These are phyloP conservation scores for Chiua virens DNA, from an alignment of 768 basidiomycete genomes.

Conservation along the genomic window DNA sequence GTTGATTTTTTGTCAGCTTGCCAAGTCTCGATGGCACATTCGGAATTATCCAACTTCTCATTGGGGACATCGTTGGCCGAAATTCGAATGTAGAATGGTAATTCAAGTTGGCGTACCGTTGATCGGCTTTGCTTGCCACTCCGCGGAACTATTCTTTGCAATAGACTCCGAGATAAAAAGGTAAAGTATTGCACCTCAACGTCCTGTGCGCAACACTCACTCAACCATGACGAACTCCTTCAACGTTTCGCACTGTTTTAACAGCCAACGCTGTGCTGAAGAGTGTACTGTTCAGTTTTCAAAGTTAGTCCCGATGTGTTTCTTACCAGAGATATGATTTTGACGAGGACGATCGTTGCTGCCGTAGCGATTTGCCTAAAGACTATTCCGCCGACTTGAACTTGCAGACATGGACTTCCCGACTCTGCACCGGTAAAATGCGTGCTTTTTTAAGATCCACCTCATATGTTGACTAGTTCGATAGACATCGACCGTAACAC, in stretches of 20 bases:
- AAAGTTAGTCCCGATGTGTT: background rate
- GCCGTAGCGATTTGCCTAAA: background rate
- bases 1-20: background rate
- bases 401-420: background rate
- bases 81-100: no score
- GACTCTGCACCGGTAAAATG: background rate
- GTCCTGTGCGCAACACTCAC: background rate
- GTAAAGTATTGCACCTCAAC: background rate
- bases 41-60: no score
- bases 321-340: background rate
- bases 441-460: background rate
- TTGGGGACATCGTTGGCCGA: no score
- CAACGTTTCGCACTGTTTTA: background rate
- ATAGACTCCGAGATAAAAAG: constrained; percentile 11
- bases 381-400: background rate
- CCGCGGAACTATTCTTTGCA: no score
- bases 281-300: background rate
- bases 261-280: background rate
- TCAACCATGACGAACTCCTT: background rate
- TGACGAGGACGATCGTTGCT: background rate
- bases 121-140: background rate
- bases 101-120: constrained; percentile 4
- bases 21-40: background rate
- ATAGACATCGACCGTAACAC: background rate
- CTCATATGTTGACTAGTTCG: background rate